These are phyloP conservation scores for Leptographium flavum DNA, from an alignment of 2,329 filamentous ascomycete genomes.

Conservation along the genomic window DNA sequence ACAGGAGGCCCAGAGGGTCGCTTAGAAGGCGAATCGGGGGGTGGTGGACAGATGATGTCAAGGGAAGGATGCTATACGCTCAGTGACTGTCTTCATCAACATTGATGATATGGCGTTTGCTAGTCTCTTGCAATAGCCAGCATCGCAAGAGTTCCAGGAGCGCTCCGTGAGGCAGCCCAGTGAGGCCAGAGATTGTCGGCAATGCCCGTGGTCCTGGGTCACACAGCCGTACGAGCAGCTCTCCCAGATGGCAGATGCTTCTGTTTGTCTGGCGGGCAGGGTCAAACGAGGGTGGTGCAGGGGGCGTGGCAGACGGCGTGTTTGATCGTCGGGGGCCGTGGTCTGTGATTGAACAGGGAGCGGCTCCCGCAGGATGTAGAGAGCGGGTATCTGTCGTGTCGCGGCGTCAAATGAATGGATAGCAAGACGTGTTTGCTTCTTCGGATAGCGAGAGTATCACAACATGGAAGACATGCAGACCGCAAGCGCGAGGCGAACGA, in stretches of 20 bases:
- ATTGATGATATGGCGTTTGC: too few species aligned
- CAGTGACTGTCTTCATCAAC: too few species aligned
- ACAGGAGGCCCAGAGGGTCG: too few species aligned
- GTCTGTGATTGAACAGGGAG: neutral
- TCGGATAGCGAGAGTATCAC: neutral
- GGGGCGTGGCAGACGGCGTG: neutral
- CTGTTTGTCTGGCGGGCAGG: neutral
- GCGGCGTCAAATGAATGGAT: neutral
- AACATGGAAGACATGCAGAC: neutral
- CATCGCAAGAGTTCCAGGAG: too few species aligned
- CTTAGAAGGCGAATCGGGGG: too few species aligned
- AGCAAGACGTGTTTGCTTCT: neutral
- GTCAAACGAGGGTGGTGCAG: neutral
- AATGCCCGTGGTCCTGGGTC: too few species aligned
- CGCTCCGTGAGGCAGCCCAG: too few species aligned
- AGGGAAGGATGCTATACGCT: too few species aligned
- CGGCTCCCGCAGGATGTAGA: neutral
- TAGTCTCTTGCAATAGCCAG: too few species aligned
- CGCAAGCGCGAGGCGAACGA: neutral
- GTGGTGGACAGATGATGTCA: neutral
- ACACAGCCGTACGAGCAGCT: neutral
- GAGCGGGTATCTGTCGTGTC: neutral
- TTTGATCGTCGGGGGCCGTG: constrained; percentile 1
- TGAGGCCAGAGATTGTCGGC: too few species aligned
- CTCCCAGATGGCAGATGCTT: neutral